phyloP scores from a whole-genome alignment of 805 yeast species.

The Candida chilensis region DNA sequence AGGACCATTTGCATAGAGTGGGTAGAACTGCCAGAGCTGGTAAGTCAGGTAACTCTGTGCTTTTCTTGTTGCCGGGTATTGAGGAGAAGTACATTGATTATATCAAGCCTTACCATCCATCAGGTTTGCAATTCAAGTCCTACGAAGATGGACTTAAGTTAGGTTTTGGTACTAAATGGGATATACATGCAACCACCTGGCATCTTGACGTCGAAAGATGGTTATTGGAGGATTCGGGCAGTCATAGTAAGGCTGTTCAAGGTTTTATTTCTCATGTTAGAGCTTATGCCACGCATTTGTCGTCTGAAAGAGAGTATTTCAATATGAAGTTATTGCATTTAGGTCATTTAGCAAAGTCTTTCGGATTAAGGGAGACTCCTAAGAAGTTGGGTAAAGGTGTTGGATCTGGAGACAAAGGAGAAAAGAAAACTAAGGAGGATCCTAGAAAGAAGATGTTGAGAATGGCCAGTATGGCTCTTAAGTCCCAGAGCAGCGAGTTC shows the following conservation, averaged over 20 bases:
- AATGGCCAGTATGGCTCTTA: slow-evolving; percentile 62
- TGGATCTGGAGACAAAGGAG: slow-evolving; percentile 12
- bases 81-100: slow-evolving; percentile 79
- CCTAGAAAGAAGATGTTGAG: slow-evolving; percentile 68
- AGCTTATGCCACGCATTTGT: slow-evolving; percentile 92
- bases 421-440: slow-evolving; percentile 48
- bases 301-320: slow-evolving; percentile 71
- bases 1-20: slow-evolving; percentile 92
- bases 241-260: slow-evolving; percentile 60
- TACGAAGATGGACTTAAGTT: slow-evolving; percentile 31
- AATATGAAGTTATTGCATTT: slow-evolving; percentile 78
- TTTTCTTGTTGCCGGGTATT: slow-evolving; percentile 80
- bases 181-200: slow-evolving; percentile 92
- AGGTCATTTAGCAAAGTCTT: slow-evolving; percentile 93
- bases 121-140: slow-evolving; percentile 36
- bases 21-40: slow-evolving; percentile 99
- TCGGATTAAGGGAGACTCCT: slow-evolving; percentile 93
- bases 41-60: slow-evolving; percentile 61
- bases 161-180: slow-evolving; percentile 58
- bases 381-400: slow-evolving; percentile 52
- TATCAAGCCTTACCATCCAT: slow-evolving; percentile 46
- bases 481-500: slow-evolving; percentile 62
- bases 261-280: slow-evolving; percentile 86
- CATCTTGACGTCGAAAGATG: slow-evolving; percentile 87
- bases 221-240: slow-evolving; percentile 58